These are phyloP conservation scores for Tricholoma matsutake DNA, from an alignment of 768 basidiomycete genomes.

Conservation along the genomic window DNA sequence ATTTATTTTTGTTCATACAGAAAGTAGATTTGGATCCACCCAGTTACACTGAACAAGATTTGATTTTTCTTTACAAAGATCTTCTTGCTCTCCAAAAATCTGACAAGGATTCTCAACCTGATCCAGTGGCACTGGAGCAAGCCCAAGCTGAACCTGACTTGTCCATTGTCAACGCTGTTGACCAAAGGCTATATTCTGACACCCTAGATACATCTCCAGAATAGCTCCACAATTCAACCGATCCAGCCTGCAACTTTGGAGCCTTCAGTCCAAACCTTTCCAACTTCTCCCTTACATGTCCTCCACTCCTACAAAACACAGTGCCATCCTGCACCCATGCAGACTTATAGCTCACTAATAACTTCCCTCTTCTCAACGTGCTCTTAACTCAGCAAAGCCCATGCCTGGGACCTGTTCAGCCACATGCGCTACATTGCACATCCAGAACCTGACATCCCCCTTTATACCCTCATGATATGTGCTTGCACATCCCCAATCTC, in stretches of 20 bases:
- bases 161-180: slow-evolving; percentile 29
- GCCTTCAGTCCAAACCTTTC: slow-evolving; percentile 35
- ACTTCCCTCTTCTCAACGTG: slow-evolving; percentile 49
- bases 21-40: slow-evolving; percentile 28
- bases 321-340: slow-evolving; percentile 62
- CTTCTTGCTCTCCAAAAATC: slow-evolving; percentile 33
- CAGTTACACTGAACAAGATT: slow-evolving; percentile 40
- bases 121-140: slow-evolving; percentile 14
- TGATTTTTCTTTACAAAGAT: slow-evolving; percentile 42
- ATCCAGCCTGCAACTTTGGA: no score
- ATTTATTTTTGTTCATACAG: slow-evolving; percentile 23
- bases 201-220: not conserved
- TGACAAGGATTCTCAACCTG: slow-evolving; percentile 7
- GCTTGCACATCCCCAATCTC: slow-evolving; percentile 66
- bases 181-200: slow-evolving; percentile 28
- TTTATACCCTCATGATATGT: slow-evolving; percentile 86
- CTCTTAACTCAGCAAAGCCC: slow-evolving; percentile 55
- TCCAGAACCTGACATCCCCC: slow-evolving; percentile 62
- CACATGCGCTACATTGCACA: slow-evolving; percentile 98
- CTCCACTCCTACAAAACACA: slow-evolving; percentile 72
- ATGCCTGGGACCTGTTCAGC: slow-evolving; percentile 91
- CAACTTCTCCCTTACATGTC: slow-evolving; percentile 58
- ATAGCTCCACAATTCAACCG: not conserved
- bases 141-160: slow-evolving; percentile 30
- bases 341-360: slow-evolving; percentile 72